Evolutionary conservation across 106 monocot species (phyloP).

Genomic region (Allium cepa): DNA sequence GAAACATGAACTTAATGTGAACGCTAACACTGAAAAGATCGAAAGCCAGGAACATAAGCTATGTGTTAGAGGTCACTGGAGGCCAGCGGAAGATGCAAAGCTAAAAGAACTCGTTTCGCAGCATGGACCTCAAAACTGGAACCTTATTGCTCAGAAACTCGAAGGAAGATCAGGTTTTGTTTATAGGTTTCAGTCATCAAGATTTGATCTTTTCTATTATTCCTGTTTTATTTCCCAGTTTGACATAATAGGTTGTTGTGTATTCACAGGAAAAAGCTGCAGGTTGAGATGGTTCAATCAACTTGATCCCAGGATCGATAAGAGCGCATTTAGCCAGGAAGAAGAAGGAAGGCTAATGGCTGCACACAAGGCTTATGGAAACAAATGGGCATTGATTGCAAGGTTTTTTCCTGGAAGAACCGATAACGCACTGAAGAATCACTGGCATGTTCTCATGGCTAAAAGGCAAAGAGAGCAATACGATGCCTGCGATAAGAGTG

Average conservation of each 20-base stretch:
- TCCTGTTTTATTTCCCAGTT: background rate
- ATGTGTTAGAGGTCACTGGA: constrained; percentile 82
- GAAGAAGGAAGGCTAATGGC: constrained; percentile 44
- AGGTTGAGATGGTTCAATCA: constrained; percentile 69
- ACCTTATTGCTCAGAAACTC: constrained; percentile 80
- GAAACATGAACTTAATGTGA: no score
- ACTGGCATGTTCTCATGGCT: constrained; percentile 63
- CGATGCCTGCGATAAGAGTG: background rate
- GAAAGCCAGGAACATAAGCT: constrained; percentile 19
- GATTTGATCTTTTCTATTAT: no score
- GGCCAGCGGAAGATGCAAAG: constrained; percentile 81
- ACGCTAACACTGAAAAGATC: no score
- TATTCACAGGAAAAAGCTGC: constrained; percentile 48
- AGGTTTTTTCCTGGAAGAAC: constrained; percentile 48
- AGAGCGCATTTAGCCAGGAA: constrained; percentile 43
- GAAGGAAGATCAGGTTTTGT: constrained; percentile 79
- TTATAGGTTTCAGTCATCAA: background rate
- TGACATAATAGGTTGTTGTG: background rate
- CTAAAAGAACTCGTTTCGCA: constrained; percentile 78
- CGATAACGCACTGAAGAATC: constrained; percentile 60
- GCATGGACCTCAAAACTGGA: constrained; percentile 91
- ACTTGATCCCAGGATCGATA: constrained; percentile 48
- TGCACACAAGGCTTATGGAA: constrained; percentile 28
- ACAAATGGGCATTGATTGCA: constrained; percentile 45
- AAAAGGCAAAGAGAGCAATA: constrained; percentile 17